Evolutionary conservation across 2,329 filamentous ascomycete genomes (phyloP), one percentile per base, ranked within the genome.

Genomic region (Ophiostoma himal-ulmi): DNA sequence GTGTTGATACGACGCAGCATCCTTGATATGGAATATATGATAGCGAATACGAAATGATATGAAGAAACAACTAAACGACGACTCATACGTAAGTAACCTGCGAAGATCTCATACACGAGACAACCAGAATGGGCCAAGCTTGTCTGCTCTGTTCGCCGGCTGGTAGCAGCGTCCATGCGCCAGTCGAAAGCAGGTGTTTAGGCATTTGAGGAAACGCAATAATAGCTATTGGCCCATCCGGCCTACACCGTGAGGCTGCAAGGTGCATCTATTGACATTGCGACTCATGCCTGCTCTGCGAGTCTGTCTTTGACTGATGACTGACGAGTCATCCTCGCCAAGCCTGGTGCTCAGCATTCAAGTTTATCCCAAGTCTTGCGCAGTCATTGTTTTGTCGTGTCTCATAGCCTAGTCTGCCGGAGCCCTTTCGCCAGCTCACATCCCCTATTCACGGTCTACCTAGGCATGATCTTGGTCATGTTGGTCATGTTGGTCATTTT

Each of bases 81-180:
- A 22, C 52, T 57, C 52, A 11, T 57, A 57, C 52, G 52, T 48
- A 48, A 48, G n/a, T n/a, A n/a, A 48, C 44, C 14, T 5, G 5
- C n/a, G 14, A 13, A 57, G n/a, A 26, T 57, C 22, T 26, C 13
- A 26, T 30, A 26, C 52, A 57, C 52, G 52, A 57, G n/a, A 57
- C 52, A 22, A 30, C 52, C 22, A 57, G 52, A 17, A n/a, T n/a
- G 52, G 52, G 44, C 52, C 8, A 26, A 22, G 52, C 52, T 22
- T 30, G 7, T 57, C 52, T 57, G 44, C 13, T 26, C 10, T 26
- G 52, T 26, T 57, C 52, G 13, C 52, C 52, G 30, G n/a, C 22
- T 57, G 52, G 52, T 57, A 26, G 52, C n/a, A 57, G 52, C 52
- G 52, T 57, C 52, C n/a, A 57, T 57, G 52, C 22, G 52, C n/a